Percentiles rank a stretch among this genome's conserved stretches.
phyloP scores from a whole-genome alignment of 1,139 yeast species.

The Suhomyces yuchorum region DNA sequence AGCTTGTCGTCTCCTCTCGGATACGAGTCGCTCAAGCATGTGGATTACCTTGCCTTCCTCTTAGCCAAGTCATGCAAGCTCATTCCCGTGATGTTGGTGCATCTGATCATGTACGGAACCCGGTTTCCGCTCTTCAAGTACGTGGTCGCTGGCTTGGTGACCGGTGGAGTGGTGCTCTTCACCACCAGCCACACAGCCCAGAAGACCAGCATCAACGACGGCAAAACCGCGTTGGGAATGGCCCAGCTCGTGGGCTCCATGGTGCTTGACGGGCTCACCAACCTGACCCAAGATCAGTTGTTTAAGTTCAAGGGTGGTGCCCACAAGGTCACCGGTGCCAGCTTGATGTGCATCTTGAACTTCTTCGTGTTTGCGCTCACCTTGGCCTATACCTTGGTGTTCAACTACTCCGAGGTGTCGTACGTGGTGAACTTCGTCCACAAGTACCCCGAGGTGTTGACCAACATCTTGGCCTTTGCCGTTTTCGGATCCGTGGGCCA shows the following conservation, averaged over 20 bases:
- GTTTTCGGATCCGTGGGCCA: conserved; percentile 90
- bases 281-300: conserved; percentile 88
- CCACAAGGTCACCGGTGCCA: conserved; percentile 62
- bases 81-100: conserved; percentile 89
- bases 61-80: conserved; percentile 92
- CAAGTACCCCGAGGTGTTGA: conserved; percentile 51
- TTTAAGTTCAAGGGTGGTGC: conserved; percentile 41
- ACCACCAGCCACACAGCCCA: conserved; percentile 50
- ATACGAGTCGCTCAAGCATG: conserved; percentile 72
- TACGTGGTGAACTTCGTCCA: conserved; percentile 52
- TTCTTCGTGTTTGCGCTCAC: conserved; percentile 50
- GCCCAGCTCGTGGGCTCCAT: conserved; percentile 60
- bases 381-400: conserved; percentile 41
- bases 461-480: conserved; percentile 68
- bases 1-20: conserved; percentile 83
- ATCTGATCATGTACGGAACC: conserved; percentile 69
- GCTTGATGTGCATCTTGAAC: conserved; percentile 83
- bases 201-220: conserved; percentile 37
- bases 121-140: conserved; percentile 77
- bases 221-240: conserved; percentile 57
- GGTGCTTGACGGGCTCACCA: conserved; percentile 86
- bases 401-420: conserved; percentile 49
- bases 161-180: conserved; percentile 79
- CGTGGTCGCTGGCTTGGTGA: conserved; percentile 71
- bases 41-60: conserved; percentile 81